Conservation (phyloP, 768 basidiomycete genomes). For the Cyclocybe aegerita region DNA sequence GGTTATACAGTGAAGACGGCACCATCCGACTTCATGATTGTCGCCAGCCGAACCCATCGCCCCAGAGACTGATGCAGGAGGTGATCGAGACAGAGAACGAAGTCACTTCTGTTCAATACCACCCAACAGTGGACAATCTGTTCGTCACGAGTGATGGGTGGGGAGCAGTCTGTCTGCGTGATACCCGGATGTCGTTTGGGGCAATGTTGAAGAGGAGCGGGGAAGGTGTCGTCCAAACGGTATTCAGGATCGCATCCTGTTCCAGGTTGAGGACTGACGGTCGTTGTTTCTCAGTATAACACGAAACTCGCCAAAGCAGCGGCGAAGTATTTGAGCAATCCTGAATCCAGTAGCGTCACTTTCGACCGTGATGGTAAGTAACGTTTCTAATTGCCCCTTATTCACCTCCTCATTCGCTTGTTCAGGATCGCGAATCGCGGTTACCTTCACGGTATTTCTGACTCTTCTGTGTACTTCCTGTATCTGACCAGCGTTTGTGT, state of each 20-base stretch:
- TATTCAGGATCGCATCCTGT: constrained; percentile 17
- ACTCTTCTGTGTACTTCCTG: neutral
- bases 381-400: neutral
- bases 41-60: constrained; percentile 29
- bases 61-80: constrained; percentile 40
- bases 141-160: constrained; percentile 63
- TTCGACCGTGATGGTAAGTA: constrained; percentile 70
- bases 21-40: constrained; percentile 62
- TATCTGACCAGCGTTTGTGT: neutral
- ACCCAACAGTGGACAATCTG: constrained; percentile 66
- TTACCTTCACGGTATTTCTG: constrained; percentile 61
- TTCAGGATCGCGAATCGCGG: constrained; percentile 60
- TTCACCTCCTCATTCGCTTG: neutral
- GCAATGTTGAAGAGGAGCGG: constrained; percentile 39
- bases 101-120: constrained; percentile 64
- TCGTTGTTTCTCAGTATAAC: constrained; percentile 32
- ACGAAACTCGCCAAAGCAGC: constrained; percentile 43
- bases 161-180: constrained; percentile 66
- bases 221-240: constrained; percentile 56
- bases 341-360: constrained; percentile 65
- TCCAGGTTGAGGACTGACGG: neutral
- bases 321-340: constrained; percentile 43
- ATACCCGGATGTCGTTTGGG: constrained; percentile 74
- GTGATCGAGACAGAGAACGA: constrained; percentile 53
- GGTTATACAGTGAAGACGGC: constrained; percentile 62